Base-by-base conservation (phyloP, 176 grass and related monocot species). In the Phoenix dactylifera region DNA sequence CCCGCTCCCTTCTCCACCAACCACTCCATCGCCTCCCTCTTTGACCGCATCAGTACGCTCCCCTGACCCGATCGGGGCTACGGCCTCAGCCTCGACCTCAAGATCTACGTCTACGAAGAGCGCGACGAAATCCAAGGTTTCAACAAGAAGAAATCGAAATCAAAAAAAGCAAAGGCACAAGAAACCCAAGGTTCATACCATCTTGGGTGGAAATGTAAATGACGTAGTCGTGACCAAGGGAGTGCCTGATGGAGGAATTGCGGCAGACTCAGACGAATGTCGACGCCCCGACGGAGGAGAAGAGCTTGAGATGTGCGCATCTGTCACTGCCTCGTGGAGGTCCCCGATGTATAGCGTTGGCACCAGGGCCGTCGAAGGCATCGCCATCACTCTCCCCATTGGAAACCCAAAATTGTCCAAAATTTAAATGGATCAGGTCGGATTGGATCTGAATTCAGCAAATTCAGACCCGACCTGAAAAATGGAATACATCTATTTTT, bases 321-420 rank as follows among this genome's bases (percentile, higher is more conserved):
- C 87, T 49, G 16, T 26, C 10, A 78, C 79, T 58, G 44, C 69
- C 25, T 71, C 74, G 28, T 75, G 67, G 19, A 90, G 68, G 77
- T 90, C 87, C 25, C 87, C 82, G 6, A 90, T 75, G 64, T 90
- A 85, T 19, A 90, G 75, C 26, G 82, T 78, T 17, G 70, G 70
- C 20, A 77, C 77, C 5, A 24, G 2, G 26, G 5, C 4, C 39
- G 5, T 28, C 26, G 4, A 5, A 28, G 26, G 26, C 73, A n/a
- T 25, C 12, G 26, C 22, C 20, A 16, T 1, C 7, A 15, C 1
- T 24, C 7, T 4, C 29, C 63, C 15, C 50, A 15, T 20, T 20
- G 20, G 20, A 20, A 20, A 20, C 20, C 0, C 20, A 20, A 20
- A 20, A 20, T 20, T 20, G 20, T 20, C 20, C 20, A 20, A 20